Evolutionary conservation across 495 filamentous ascomycete genomes (phyloP), one percentile per base, ranked within the genome.

Genomic region (Jackrogersella multiformis): DNA sequence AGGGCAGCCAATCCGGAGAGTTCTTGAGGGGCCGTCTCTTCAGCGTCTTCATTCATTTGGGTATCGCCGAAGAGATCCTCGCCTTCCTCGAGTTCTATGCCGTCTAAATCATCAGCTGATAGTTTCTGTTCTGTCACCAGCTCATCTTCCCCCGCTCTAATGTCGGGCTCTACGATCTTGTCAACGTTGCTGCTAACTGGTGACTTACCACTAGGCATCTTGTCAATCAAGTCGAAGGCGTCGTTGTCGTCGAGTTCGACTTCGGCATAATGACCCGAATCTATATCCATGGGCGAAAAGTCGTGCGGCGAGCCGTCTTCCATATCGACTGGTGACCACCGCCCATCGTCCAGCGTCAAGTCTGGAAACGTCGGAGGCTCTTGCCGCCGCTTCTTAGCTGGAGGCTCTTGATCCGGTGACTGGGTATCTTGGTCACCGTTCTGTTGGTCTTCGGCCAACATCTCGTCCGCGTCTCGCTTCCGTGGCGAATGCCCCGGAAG

Each of bases 391-490:
- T 26, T 54, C 32, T 61, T 61, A 16, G 16, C 4, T 20, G 64
- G 15, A 24, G 0, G 30, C 20, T 42, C 51, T 28, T 42, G 16
- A 5, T 1, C 2, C n/a, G 23, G n/a, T 28, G 26, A 23, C 26
- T 49, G 34, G n/a, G 7, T 3, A 5, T 32, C 8, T 4, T 0
- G 15, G 12, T 13, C 13, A 23, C 6, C 6, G 15, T 18, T 18
- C 4, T 39, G 18, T 13, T 35, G 26, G 9, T 61, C 56, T 24
- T 56, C 39, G 2, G 18, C 20, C 23, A 44, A 8, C 16, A 36
- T 18, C 21, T 49, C 49, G 2, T 61, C 49, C 13, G 21, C 32
- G 18, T 6, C 26, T 20, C 64, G 64, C 26, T 67, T 67, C 6
- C 20, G 23, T 12, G 38, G 5, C 5, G 38, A 2, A 18, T 4